Percentiles rank a stretch among this genome's conserved stretches.
phyloP scores from a whole-genome alignment of 176 grass and related monocot species.

The Pontederia crassipes region DNA sequence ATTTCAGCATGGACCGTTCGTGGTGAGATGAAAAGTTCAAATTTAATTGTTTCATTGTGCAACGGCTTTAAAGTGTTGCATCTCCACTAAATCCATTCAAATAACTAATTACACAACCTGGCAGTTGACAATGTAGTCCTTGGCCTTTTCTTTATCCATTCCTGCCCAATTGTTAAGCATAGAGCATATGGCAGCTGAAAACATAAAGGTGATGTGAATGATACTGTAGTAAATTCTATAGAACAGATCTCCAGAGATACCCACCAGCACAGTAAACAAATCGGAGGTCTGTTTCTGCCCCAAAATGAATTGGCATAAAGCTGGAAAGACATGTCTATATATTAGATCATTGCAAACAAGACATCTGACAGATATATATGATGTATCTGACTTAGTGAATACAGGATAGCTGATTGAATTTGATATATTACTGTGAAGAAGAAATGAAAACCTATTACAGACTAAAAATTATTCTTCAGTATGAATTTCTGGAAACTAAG shows the following conservation, averaged over 20 bases:
- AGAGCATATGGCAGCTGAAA: conserved; percentile 81
- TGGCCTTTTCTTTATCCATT: conserved; percentile 79
- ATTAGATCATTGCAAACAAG: not conserved
- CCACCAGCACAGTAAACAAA: conserved; percentile 97
- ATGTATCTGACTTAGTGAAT: no score
- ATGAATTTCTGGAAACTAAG: no score
- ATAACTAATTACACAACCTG: conserved; percentile 38
- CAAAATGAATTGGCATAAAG: conserved; percentile 86
- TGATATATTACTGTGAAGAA: no score
- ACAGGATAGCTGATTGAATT: no score
- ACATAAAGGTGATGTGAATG: conserved; percentile 1
- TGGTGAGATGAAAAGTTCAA: not conserved
- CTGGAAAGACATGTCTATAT: conserved; percentile 38
- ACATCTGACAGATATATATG: not conserved
- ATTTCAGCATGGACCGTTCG: no score
- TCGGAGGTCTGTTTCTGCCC: conserved; percentile 76
- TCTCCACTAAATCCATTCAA: no score
- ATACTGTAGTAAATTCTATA: not conserved
- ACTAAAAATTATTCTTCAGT: no score
- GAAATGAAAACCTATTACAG: no score
- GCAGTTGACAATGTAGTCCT: conserved; percentile 67
- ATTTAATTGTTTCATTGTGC: no score
- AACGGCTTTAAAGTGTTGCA: no score
- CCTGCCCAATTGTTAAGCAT: conserved; percentile 83
- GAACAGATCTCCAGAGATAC: conserved; percentile 6